Percentiles rank a stretch among this genome's conserved stretches.
phyloP scores from a whole-genome alignment of 2,329 filamentous ascomycete species.

The Xylaria sp. region DNA sequence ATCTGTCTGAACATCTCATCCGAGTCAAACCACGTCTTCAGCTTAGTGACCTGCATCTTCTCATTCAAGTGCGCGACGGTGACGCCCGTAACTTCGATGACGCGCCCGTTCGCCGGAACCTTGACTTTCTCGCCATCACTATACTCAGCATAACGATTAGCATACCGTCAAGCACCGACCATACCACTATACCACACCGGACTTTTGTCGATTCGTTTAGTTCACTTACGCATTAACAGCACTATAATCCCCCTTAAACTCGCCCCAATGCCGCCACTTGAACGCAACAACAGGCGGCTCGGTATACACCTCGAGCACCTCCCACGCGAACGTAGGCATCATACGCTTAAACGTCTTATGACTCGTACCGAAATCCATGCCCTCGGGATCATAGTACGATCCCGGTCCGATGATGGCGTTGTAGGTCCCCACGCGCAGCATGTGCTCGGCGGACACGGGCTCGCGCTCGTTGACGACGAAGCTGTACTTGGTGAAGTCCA shows the following conservation, averaged over 20 bases:
- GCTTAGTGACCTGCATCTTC: constrained; percentile 65
- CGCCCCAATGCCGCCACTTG: constrained; percentile 75
- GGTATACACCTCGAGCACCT: constrained; percentile 74
- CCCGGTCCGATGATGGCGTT: constrained; percentile 73
- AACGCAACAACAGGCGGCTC: constrained; percentile 72
- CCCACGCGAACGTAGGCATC: constrained; percentile 79
- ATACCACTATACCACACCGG: background rate
- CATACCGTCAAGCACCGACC: background rate
- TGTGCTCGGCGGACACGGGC: constrained; percentile 68
- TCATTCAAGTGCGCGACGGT: constrained; percentile 71
- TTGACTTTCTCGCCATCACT: constrained; percentile 72
- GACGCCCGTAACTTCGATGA: constrained; percentile 72
- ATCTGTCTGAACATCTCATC: constrained; percentile 76
- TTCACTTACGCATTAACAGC: constrained; percentile 69
- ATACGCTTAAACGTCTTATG: constrained; percentile 79
- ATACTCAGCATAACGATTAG: background rate
- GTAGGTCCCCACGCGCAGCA: constrained; percentile 76
- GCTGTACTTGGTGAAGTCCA: constrained; percentile 68
- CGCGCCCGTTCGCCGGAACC: constrained; percentile 68
- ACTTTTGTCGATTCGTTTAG: background rate
- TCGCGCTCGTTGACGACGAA: constrained; percentile 72
- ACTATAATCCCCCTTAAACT: constrained; percentile 74
- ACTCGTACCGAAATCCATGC: constrained; percentile 70
- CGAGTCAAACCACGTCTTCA: constrained; percentile 75
- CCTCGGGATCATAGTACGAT: constrained; percentile 71